Evolutionary conservation across 805 yeast genomes (phyloP), one percentile per base, ranked within the genome.

Genomic region (Maudiozyma bulderi): DNA sequence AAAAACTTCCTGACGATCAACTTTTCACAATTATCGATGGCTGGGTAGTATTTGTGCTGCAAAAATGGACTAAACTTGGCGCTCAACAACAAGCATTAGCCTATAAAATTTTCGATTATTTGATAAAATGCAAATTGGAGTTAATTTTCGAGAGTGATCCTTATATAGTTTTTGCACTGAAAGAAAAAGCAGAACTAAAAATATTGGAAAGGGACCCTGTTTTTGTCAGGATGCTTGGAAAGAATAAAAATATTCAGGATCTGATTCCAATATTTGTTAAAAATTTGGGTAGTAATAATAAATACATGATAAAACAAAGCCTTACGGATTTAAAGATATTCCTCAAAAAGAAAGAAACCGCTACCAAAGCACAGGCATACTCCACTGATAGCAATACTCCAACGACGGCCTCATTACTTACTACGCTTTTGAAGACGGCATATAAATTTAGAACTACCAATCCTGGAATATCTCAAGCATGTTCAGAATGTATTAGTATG

Each of bases 261-360:
- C 57, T 57, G 57, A 49, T 56, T 7, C 49, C 59, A 9, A 59
- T 59, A 11, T 65, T 65, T 50, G 54, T 63, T 9, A 47, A 54
- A 3, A 60, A 64, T 47, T 37, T 64, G 42, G 48, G 54, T 39
- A 59, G 66, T 48, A 63, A 60, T 15, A 57, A 62, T 40, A 60
- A 76, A 44, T 79, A 81, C 68, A 87, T 89, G 5, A 84, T 86
- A 0, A 72, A 75, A 48, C 95, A 85, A 59, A 86, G 84, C 1
- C 65, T 88, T 26, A 73, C 72, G 49, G 95, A 87, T 57, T 69
- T 86, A 37, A 67, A 73, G 28, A 71, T 73, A 34, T 82, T 76
- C 57, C 65, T 84, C 30, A 57, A 65, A n/a, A 69, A 73, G 32
- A 76, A 75, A 57, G 81, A 81, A 54, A 62, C 64, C 3, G 73